Conservation (phyloP, 1,139 yeast genomes). For the Meyerozyma smithsonii region DNA sequence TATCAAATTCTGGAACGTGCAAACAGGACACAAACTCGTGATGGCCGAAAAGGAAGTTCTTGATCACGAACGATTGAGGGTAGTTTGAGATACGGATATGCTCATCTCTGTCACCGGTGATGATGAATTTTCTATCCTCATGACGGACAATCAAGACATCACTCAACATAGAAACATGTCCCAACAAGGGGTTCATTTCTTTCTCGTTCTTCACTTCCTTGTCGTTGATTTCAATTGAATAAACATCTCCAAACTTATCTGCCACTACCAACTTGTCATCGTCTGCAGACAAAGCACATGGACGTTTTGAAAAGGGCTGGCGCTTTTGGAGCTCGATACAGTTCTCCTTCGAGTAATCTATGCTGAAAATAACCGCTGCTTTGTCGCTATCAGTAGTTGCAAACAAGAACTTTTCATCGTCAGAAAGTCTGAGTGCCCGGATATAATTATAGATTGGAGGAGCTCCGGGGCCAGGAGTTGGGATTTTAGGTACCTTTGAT, state of each 20-base stretch:
- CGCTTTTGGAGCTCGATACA: slow-evolving; percentile 56
- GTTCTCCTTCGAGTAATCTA: slow-evolving; percentile 28
- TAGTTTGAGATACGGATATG: slow-evolving; percentile 84
- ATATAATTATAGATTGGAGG: slow-evolving; percentile 63
- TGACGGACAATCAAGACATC: slow-evolving; percentile 50
- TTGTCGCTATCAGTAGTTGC: slow-evolving; percentile 83
- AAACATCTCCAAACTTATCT: slow-evolving; percentile 98
- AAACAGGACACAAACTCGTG: slow-evolving; percentile 71
- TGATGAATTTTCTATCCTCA: slow-evolving; percentile 46
- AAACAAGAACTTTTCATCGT: slow-evolving; percentile 51
- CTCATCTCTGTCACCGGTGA: slow-evolving; percentile 93
- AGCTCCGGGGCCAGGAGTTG: slow-evolving; percentile 64
- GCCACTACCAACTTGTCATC: slow-evolving; percentile 60
- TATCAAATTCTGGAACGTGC: slow-evolving; percentile 46
- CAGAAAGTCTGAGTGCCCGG: slow-evolving; percentile 52
- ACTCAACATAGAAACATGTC: slow-evolving; percentile 96
- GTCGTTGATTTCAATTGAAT: slow-evolving; percentile 43
- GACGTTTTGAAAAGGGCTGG: slow-evolving; percentile 83
- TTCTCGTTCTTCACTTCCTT: slow-evolving; percentile 34
- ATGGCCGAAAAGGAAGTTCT: slow-evolving; percentile 86
- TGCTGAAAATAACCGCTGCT: slow-evolving; percentile 60
- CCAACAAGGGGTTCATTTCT: slow-evolving; percentile 62
- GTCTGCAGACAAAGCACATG: slow-evolving; percentile 67
- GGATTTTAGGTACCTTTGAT: slow-evolving; percentile 47
- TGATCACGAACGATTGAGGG: slow-evolving; percentile 74